Evolutionary conservation across 176 grass and related monocot species (phyloP).

Genomic region (Miscanthus lutarioriparius): DNA sequence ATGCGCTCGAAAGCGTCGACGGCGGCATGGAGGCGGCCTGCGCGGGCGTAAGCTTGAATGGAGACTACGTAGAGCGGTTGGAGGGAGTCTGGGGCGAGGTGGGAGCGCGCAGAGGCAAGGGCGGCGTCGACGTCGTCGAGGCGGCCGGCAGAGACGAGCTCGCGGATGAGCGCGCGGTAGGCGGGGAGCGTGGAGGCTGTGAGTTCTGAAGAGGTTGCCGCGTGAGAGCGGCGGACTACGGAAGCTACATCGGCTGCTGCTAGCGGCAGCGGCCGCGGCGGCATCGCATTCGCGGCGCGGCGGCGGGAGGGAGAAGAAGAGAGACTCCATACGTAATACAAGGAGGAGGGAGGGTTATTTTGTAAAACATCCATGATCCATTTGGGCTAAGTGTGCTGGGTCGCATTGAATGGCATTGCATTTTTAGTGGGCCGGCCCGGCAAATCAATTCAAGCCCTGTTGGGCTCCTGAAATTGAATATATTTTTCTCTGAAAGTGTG

Average conservation of each 20-base stretch:
- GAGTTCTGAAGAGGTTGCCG: neutral
- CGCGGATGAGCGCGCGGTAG: conserved; percentile 25
- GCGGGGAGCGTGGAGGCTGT: conserved; percentile 34
- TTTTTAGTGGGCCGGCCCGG: neutral
- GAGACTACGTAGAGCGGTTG: conserved; percentile 62
- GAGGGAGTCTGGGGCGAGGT: conserved; percentile 44
- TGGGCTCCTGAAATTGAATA: neutral
- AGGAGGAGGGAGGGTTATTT: neutral
- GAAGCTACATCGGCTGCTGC: neutral
- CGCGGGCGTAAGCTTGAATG: conserved; percentile 56
- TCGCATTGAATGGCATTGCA: neutral
- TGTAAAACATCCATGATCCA: neutral
- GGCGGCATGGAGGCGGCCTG: conserved; percentile 45
- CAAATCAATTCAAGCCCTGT: neutral
- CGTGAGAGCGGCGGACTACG: neutral
- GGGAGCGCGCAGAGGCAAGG: conserved; percentile 47
- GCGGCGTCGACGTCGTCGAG: conserved; percentile 44
- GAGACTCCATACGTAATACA: neutral
- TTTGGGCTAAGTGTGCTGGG: neutral
- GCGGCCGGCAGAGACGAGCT: conserved; percentile 37
- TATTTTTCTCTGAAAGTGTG: no score
- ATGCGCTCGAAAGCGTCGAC: conserved; percentile 93
- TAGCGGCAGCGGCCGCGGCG: neutral
- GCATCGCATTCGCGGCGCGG: conserved; percentile 1
- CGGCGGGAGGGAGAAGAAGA: neutral